Evolutionary conservation across 2,329 filamentous ascomycete species (phyloP).

Genomic region (Fusarium secorum): DNA sequence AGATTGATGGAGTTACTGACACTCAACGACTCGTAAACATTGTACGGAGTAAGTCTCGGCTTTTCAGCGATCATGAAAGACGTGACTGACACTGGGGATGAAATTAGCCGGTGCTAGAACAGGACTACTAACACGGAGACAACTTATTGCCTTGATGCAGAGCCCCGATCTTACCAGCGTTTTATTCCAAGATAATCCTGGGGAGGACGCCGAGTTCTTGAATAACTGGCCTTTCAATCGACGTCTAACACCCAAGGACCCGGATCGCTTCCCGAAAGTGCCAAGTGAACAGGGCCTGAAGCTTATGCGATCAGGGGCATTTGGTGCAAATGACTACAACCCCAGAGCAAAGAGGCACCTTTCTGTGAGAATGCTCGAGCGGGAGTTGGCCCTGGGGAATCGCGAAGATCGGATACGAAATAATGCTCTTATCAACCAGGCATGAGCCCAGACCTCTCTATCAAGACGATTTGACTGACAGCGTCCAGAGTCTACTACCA

Average conservation of each 20-base stretch:
- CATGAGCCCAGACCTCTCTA: conserved; percentile 43
- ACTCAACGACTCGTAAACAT: conserved; percentile 45
- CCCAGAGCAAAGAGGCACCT: conserved; percentile 66
- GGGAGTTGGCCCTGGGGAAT: conserved; percentile 78
- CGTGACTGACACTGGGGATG: conserved; percentile 11
- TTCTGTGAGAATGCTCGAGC: conserved; percentile 75
- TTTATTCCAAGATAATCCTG: conserved; percentile 49
- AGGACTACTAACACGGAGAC: conserved; percentile 46
- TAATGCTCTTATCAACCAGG: conserved; percentile 72
- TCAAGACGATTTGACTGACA: conserved; percentile 7
- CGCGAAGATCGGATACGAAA: conserved; percentile 67
- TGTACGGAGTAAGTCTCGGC: conserved; percentile 41
- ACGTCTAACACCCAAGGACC: conserved; percentile 53
- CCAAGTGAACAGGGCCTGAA: conserved; percentile 79
- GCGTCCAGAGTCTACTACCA: conserved; percentile 74
- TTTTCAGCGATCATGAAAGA: neutral
- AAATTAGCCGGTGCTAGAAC: conserved; percentile 38
- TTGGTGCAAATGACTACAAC: conserved; percentile 72
- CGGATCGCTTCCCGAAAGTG: conserved; percentile 77
- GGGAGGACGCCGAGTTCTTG: conserved; percentile 47
- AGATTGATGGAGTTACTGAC: conserved; percentile 39
- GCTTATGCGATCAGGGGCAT: conserved; percentile 83
- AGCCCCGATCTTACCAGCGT: conserved; percentile 49
- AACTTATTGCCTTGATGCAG: conserved; percentile 53
- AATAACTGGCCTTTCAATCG: conserved; percentile 58